A percentile compares a stretch with the other conserved stretches of the same genome.
These are phyloP conservation scores for Xylaria sp. DNA, from an alignment of 2,329 filamentous ascomycete species.

Conservation along the genomic window DNA sequence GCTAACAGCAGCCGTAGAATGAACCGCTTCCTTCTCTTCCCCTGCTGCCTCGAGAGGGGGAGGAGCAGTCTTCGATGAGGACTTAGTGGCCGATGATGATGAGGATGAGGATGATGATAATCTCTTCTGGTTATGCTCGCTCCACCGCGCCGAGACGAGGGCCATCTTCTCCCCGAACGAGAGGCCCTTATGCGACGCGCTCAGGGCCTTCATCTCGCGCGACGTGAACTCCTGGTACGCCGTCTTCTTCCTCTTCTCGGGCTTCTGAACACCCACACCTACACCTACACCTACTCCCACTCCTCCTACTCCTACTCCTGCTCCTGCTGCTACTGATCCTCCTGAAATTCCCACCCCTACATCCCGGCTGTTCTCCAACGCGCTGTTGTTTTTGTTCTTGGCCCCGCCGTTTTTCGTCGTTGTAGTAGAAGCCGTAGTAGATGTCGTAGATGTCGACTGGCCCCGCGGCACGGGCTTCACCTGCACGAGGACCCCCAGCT, in stretches of 20 bases:
- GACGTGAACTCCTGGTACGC: constrained; percentile 51
- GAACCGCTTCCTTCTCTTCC: constrained; percentile 21
- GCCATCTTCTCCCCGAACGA: constrained; percentile 76
- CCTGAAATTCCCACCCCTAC: background rate
- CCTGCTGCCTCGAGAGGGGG: constrained; percentile 45
- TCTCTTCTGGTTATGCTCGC: constrained; percentile 70
- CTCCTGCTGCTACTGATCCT: constrained; percentile 19
- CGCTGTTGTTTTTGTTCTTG: too few species aligned
- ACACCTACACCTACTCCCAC: constrained; percentile 20
- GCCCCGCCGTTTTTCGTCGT: constrained; percentile 19
- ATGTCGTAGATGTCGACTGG: too few species aligned
- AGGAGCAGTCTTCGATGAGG: too few species aligned
- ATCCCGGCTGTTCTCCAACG: constrained; percentile 40
- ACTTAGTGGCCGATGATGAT: too few species aligned
- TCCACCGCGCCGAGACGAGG: constrained; percentile 67
- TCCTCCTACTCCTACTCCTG: background rate
- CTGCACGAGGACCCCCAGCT: constrained; percentile 72
- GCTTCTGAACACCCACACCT: constrained; percentile 3
- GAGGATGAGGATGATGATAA: constrained; percentile 52
- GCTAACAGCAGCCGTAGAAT: constrained; percentile 13
- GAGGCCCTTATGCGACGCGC: constrained; percentile 44
- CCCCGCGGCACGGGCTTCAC: constrained; percentile 79
- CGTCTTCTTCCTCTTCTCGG: constrained; percentile 49
- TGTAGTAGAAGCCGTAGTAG: constrained; percentile 3
- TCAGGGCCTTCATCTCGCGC: constrained; percentile 46